phyloP scores from a whole-genome alignment of 306 rosid species.

The Inga oerstediana region DNA sequence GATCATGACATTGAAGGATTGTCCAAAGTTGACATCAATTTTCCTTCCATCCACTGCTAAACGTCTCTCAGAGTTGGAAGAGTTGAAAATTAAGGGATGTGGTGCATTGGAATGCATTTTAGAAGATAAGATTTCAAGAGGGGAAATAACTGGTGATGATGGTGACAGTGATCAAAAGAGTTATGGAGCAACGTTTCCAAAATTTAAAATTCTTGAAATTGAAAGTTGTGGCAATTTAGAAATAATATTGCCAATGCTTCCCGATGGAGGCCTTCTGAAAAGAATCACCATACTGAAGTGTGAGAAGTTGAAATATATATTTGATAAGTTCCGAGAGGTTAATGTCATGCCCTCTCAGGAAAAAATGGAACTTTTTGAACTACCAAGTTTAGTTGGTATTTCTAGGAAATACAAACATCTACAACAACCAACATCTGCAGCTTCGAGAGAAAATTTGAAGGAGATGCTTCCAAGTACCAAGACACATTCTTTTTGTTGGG shows the following conservation, averaged over 20 bases:
- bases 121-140: not conserved
- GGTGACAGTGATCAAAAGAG: not conserved
- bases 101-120: not conserved
- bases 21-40: not conserved
- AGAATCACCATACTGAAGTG: not conserved
- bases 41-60: not conserved
- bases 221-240: not conserved
- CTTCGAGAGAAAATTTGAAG: too few species aligned
- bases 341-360: not conserved
- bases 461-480: too few species aligned
- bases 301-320: not conserved
- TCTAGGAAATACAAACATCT: too few species aligned
- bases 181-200: not conserved
- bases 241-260: not conserved
- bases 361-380: not conserved
- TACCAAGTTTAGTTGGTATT: not conserved
- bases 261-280: not conserved
- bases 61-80: constrained; percentile 8
- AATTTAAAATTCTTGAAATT: constrained; percentile 20
- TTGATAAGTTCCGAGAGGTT: not conserved
- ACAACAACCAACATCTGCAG: not conserved
- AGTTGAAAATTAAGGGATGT: not conserved
- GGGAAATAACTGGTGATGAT: not conserved
- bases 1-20: not conserved
- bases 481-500: too few species aligned